Conservation (phyloP, 2,329 filamentous ascomycete species). For the Aplosporella prunicola region DNA sequence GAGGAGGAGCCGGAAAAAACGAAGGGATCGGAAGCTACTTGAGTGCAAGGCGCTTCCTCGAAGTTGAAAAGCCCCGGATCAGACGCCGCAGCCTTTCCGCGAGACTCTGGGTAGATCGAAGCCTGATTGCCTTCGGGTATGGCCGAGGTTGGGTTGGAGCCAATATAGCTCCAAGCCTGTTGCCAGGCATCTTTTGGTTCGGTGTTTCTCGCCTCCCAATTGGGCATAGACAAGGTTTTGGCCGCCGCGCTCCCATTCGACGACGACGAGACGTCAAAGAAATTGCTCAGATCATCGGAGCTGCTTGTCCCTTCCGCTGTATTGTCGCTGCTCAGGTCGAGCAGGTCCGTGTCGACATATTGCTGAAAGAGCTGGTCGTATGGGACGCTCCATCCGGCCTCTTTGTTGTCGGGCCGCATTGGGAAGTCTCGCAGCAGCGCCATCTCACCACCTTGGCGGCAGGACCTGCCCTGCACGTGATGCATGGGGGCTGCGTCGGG, state of each 20-base stretch:
- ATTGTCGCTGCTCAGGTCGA: conserved; percentile 35
- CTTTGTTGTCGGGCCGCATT: conserved; percentile 43
- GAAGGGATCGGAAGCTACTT: conserved; percentile 13
- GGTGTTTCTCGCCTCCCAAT: conserved; percentile 32
- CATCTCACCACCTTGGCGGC: conserved; percentile 8
- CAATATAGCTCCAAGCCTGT: conserved; percentile 42
- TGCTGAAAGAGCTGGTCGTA: conserved; percentile 53
- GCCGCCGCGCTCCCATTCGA: conserved; percentile 42
- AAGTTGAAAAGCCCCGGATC: conserved; percentile 25
- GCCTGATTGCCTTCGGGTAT: conserved; percentile 18
- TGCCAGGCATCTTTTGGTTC: conserved; percentile 43
- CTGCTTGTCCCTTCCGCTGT: conserved; percentile 38
- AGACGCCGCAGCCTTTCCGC: conserved; percentile 22
- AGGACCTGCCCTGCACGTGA: conserved; percentile 11
- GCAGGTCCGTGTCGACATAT: conserved; percentile 50
- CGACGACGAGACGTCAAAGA: conserved; percentile 40
- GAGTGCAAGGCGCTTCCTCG: conserved; percentile 14
- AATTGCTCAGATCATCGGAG: conserved; percentile 41
- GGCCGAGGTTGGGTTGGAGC: conserved; percentile 40
- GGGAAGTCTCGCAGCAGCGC: conserved; percentile 22
- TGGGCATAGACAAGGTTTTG: conserved; percentile 40
- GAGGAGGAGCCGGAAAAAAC: conserved; percentile 24
- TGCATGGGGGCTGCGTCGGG: conserved; percentile 5
- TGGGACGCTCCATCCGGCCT: conserved; percentile 45
- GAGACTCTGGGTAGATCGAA: conserved; percentile 24